Conservation (phyloP, 148 eudicot genomes). For the Simmondsia chinensis region DNA sequence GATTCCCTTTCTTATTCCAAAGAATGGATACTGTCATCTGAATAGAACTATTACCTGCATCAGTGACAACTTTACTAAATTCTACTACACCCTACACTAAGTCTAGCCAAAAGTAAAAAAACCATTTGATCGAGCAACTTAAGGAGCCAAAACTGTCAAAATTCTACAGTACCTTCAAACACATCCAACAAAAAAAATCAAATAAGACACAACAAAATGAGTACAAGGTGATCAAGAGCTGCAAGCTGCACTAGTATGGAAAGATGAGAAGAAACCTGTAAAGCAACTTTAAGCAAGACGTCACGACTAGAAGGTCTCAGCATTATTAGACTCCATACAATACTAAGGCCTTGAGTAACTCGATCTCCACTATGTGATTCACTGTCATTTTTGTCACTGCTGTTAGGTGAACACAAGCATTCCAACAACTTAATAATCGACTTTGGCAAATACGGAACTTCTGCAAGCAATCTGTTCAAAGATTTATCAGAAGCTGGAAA, state of each 20-base stretch:
- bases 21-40: too few species aligned
- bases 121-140: too few species aligned
- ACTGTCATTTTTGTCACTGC: constrained; percentile 53
- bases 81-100: too few species aligned
- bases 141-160: too few species aligned
- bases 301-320: constrained; percentile 74
- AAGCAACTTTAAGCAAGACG: constrained; percentile 65
- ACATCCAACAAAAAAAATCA: too few species aligned
- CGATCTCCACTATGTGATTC: constrained; percentile 77
- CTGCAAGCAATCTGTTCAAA: constrained; percentile 66
- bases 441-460: constrained; percentile 87
- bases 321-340: constrained; percentile 81
- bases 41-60: too few species aligned
- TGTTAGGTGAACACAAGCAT: constrained; percentile 65
- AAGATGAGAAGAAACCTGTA: constrained; percentile 46
- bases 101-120: too few species aligned
- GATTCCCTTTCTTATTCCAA: too few species aligned
- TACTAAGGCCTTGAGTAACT: constrained; percentile 92
- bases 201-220: too few species aligned
- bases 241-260: background rate
- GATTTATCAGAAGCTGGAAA: constrained; percentile 94
- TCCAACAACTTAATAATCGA: constrained; percentile 63
- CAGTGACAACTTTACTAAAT: too few species aligned
- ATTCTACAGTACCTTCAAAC: too few species aligned
- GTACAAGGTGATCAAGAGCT: too few species aligned